Base-by-base conservation (phyloP, 805 yeast genomes). In the Hanseniaspora osmophila region DNA sequence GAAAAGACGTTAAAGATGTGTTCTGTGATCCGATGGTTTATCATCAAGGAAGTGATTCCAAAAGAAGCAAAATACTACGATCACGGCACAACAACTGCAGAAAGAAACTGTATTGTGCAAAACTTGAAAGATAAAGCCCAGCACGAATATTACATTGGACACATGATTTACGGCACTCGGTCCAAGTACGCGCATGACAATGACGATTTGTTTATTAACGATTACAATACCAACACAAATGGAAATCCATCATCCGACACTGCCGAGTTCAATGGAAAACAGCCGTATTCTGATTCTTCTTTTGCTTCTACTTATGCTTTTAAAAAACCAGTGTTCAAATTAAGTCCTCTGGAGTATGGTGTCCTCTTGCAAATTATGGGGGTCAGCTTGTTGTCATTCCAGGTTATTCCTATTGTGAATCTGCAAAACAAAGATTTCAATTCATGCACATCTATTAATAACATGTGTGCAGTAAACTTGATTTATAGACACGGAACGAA, bases 321-420 rank as follows among this genome's bases (percentile, higher is more conserved):
- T 13, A 37, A 16, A 13, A 17, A 37, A 4, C 6, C 13, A 48
- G 76, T 79, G 29, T 75, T 80, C 2, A 80, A 79, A 6, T 77
- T 56, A 58, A 65, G 80, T 42, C 77, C 77, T 56, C 59, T 77
- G 51, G 84, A 78, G 54, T 78, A 78, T 53, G 84, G 79, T 0
- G 57, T 78, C 44, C 75, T 78, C 81, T 80, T 80, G 1, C 73
- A 70, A 55, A 73, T 74, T 54, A 63, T 77, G 55, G 84, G 84
- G 12, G 64, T 74, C 80, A 74, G 41, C 19, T 12, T 38, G 29
- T 38, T 38, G 55, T 79, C 71, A 17, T 73, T 79, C 48, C 77
- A 78, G 55, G 70, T 75, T 15, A 60, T 58, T 47, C 82, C 83
- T 10, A 83, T 83, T 9, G 83, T 77, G 52, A 77, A 83, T 10